These are phyloP conservation scores for Prunus mira DNA, from an alignment of 306 rosid genomes.

Conservation along the genomic window DNA sequence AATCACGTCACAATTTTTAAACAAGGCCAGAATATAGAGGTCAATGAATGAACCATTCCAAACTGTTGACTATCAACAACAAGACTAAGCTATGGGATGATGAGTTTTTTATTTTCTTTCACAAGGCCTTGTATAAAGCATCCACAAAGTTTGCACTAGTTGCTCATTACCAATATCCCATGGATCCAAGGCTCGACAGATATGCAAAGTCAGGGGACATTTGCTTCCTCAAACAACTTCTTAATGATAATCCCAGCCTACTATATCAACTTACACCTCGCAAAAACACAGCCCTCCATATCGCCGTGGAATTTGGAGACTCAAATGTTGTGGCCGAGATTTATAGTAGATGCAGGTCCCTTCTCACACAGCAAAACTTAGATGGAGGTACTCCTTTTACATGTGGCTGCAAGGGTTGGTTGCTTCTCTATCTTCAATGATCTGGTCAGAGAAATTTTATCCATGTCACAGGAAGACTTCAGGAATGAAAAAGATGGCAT, in stretches of 20 bases:
- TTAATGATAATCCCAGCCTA: neutral
- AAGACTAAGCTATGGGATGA: neutral
- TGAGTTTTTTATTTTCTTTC: neutral
- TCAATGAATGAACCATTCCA: too few species aligned
- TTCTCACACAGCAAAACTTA: neutral
- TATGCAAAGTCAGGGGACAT: neutral
- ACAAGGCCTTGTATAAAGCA: neutral
- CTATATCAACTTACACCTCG: neutral
- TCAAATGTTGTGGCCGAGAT: neutral
- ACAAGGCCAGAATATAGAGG: too few species aligned
- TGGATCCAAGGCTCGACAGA: constrained; percentile 11
- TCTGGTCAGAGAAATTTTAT: neutral
- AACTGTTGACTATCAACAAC: too few species aligned
- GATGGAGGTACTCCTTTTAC: neutral
- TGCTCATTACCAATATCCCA: neutral
- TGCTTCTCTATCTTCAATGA: neutral
- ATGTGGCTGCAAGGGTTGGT: constrained; percentile 6
- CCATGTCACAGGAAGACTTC: neutral
- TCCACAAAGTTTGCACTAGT: neutral
- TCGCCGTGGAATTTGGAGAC: neutral
- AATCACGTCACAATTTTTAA: too few species aligned
- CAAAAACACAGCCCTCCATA: constrained; percentile 4
- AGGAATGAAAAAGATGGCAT: neutral
- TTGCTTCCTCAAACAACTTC: constrained; percentile 6
- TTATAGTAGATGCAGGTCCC: neutral